Evolutionary conservation across 805 yeast genomes (phyloP).

Genomic region (Spathaspora passalidarum): DNA sequence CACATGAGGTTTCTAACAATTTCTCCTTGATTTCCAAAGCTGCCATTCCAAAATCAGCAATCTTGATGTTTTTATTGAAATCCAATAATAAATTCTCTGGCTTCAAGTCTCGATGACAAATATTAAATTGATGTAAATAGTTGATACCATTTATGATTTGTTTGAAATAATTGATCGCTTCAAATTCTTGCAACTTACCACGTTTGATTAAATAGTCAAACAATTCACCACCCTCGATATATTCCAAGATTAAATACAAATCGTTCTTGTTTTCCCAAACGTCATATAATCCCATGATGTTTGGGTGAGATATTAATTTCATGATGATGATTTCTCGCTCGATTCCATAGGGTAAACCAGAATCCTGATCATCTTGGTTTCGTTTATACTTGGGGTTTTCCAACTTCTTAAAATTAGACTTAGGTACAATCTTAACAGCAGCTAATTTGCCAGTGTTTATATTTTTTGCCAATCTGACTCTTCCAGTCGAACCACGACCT

Average conservation of each 20-base stretch:
- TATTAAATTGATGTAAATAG: constrained; percentile 81
- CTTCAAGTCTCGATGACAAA: constrained; percentile 84
- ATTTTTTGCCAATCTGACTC: constrained; percentile 90
- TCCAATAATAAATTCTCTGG: constrained; percentile 81
- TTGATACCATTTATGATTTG: constrained; percentile 82
- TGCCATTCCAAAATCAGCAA: constrained; percentile 99
- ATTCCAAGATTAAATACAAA: constrained; percentile 83
- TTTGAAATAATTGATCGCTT: constrained; percentile 85
- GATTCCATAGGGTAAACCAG: constrained; percentile 73
- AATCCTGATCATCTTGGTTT: constrained; percentile 35
- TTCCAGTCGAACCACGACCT: constrained; percentile 95
- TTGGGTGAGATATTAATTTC: constrained; percentile 76
- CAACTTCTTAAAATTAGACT: constrained; percentile 57
- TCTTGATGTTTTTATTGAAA: constrained; percentile 82
- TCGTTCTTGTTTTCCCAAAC: constrained; percentile 88
- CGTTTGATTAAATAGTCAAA: constrained; percentile 87
- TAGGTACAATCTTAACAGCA: constrained; percentile 95
- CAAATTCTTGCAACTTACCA: constrained; percentile 84
- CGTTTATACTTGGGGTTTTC: constrained; percentile 46
- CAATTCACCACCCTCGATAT: constrained; percentile 96
- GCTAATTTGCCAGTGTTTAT: constrained; percentile 82
- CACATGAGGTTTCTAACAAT: constrained; percentile 90
- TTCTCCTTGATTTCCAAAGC: constrained; percentile 84
- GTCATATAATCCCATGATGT: constrained; percentile 74
- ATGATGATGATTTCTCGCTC: constrained; percentile 83